These are phyloP conservation scores for Alternaria incomplexa DNA, from an alignment of 2,329 filamentous ascomycete genomes.

Conservation along the genomic window DNA sequence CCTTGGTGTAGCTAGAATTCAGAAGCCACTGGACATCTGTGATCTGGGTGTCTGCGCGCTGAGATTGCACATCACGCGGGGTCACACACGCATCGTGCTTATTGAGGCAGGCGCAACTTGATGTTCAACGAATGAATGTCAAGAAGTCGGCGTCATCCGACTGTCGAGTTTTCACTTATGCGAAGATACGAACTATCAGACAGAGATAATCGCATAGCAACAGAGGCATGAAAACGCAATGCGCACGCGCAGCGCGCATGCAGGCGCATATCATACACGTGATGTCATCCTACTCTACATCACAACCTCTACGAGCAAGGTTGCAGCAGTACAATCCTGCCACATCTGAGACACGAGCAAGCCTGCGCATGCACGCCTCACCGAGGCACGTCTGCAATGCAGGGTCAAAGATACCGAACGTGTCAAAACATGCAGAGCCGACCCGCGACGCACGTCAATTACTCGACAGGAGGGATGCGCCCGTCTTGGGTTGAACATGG, in stretches of 20 bases:
- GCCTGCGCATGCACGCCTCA: conserved; percentile 8
- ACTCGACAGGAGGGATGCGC: conserved; percentile 17
- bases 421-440: conserved; percentile 12
- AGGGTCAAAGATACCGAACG: conserved; percentile 7
- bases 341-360: conserved; percentile 4
- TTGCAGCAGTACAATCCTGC: background rate
- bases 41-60: background rate
- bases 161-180: background rate
- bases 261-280: background rate
- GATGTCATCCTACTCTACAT: background rate
- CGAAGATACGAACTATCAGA: background rate
- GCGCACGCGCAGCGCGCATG: background rate
- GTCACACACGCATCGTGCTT: background rate
- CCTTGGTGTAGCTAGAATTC: background rate
- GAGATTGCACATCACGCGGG: background rate
- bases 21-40: background rate
- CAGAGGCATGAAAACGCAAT: background rate
- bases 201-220: background rate
- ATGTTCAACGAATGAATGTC: background rate
- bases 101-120: background rate
- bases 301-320: background rate
- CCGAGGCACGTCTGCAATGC: conserved; percentile 7
- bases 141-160: background rate
- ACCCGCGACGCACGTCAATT: conserved; percentile 19
- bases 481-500: background rate